Percentiles rank a stretch among this genome's conserved stretches.
These are phyloP conservation scores for Neurospora sp. DNA, from an alignment of 495 filamentous ascomycete species.

Conservation along the genomic window DNA sequence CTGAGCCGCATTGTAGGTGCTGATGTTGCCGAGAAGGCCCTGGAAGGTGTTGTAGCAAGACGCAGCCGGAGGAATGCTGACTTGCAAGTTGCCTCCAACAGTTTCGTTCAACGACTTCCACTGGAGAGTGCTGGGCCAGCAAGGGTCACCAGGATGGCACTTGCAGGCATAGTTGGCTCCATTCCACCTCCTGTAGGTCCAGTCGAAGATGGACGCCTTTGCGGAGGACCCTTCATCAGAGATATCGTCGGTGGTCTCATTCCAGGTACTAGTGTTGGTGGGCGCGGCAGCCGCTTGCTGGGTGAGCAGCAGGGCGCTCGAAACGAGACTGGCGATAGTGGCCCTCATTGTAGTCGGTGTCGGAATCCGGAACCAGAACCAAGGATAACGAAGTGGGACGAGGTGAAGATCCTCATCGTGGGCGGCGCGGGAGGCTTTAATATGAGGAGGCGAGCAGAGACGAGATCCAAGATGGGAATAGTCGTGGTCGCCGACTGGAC, in stretches of 20 bases:
- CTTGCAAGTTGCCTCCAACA: slow-evolving; percentile 28
- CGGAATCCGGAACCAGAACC: background rate
- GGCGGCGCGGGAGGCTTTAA: background rate
- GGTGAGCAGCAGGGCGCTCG: slow-evolving; percentile 8
- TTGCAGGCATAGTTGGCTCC: slow-evolving; percentile 32
- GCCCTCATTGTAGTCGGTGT: slow-evolving; percentile 10
- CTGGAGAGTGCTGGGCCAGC: slow-evolving; percentile 28
- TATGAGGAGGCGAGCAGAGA: background rate
- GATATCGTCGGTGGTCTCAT: background rate
- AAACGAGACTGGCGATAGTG: slow-evolving; percentile 5
- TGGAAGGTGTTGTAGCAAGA: slow-evolving; percentile 32
- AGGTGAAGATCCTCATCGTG: background rate
- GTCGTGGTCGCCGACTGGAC: background rate
- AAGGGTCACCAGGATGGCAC: slow-evolving; percentile 30
- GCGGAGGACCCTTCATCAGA: background rate
- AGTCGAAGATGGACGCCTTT: background rate
- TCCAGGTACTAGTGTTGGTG: background rate
- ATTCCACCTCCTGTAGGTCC: slow-evolving; percentile 21
- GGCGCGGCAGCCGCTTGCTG: slow-evolving; percentile 1
- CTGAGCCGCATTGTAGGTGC: slow-evolving; percentile 28
- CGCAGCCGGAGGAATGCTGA: slow-evolving; percentile 29
- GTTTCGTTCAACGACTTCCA: slow-evolving; percentile 30
- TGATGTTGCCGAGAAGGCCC: slow-evolving; percentile 28
- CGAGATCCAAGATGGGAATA: background rate
- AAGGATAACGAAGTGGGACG: background rate